These are phyloP conservation scores for Candida freyschussii DNA, from an alignment of 1,139 yeast genomes.

Conservation along the genomic window DNA sequence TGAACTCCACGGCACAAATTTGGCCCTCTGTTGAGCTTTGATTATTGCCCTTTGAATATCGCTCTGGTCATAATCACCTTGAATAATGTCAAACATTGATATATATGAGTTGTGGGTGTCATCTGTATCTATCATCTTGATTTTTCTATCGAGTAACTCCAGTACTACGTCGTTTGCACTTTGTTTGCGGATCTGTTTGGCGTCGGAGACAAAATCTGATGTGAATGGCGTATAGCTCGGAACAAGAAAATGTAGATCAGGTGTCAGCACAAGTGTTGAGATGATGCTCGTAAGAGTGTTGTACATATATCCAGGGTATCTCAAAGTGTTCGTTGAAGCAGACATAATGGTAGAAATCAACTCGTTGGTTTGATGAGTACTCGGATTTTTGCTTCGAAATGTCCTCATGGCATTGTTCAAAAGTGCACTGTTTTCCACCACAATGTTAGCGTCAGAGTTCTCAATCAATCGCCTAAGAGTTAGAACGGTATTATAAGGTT, in stretches of 20 bases:
- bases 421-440: constrained; percentile 86
- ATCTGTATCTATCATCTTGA: constrained; percentile 64
- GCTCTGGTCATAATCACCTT: constrained; percentile 66
- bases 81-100: constrained; percentile 68
- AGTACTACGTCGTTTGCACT: constrained; percentile 82
- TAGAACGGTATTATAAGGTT: constrained; percentile 86
- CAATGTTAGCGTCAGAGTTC: constrained; percentile 78
- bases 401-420: constrained; percentile 33
- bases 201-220: constrained; percentile 51
- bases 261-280: constrained; percentile 82
- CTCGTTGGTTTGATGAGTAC: constrained; percentile 66
- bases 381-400: constrained; percentile 35
- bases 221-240: constrained; percentile 90
- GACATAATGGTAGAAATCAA: constrained; percentile 82
- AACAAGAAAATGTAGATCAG: constrained; percentile 80
- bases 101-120: constrained; percentile 49
- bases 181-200: constrained; percentile 61
- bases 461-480: constrained; percentile 79
- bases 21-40: constrained; percentile 72
- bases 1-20: constrained; percentile 86
- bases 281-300: constrained; percentile 79
- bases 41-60: constrained; percentile 78
- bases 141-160: constrained; percentile 74
- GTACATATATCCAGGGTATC: constrained; percentile 92
- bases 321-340: constrained; percentile 75